Conservation (phyloP, 2,329 filamentous ascomycete species). For the Xenoacremonium recifei region DNA sequence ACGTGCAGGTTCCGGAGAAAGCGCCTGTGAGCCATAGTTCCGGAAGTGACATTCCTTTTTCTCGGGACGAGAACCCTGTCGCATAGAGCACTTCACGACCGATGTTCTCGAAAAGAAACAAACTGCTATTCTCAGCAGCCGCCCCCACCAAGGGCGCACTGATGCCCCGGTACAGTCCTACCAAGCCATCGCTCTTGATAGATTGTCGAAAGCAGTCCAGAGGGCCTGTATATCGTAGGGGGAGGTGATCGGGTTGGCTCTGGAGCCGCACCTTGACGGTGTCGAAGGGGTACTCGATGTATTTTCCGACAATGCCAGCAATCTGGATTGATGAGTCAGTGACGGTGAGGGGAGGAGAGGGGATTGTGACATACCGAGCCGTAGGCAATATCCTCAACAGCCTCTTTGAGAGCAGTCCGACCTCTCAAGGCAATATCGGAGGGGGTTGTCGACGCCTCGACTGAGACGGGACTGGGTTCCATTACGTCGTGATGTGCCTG, state of each 20-base stretch:
- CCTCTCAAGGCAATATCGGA: constrained; percentile 29
- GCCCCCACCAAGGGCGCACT: constrained; percentile 88
- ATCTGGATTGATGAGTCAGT: constrained; percentile 43
- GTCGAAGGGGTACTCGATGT: constrained; percentile 98
- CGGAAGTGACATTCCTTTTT: constrained; percentile 67
- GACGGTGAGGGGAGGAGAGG: not conserved
- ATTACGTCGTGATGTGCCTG: constrained; percentile 13
- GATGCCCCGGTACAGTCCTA: constrained; percentile 87
- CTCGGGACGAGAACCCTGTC: constrained; percentile 46
- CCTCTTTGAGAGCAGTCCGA: constrained; percentile 56
- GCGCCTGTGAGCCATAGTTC: constrained; percentile 79
- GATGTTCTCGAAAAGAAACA: constrained; percentile 88
- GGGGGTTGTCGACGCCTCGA: constrained; percentile 22
- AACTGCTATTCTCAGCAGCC: constrained; percentile 84
- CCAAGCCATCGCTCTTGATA: constrained; percentile 72
- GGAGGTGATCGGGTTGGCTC: constrained; percentile 84
- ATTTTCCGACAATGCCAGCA: constrained; percentile 87
- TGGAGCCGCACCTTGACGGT: constrained; percentile 97
- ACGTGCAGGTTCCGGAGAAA: constrained; percentile 84
- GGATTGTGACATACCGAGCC: constrained; percentile 67
- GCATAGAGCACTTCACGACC: constrained; percentile 65
- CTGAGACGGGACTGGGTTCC: constrained; percentile 31
- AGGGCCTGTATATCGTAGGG: constrained; percentile 79
- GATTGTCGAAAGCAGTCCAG: constrained; percentile 93
- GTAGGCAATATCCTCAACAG: constrained; percentile 82